Conservation (phyloP, 2,329 filamentous ascomycete genomes). For the Diaporthe citrichinensis region DNA sequence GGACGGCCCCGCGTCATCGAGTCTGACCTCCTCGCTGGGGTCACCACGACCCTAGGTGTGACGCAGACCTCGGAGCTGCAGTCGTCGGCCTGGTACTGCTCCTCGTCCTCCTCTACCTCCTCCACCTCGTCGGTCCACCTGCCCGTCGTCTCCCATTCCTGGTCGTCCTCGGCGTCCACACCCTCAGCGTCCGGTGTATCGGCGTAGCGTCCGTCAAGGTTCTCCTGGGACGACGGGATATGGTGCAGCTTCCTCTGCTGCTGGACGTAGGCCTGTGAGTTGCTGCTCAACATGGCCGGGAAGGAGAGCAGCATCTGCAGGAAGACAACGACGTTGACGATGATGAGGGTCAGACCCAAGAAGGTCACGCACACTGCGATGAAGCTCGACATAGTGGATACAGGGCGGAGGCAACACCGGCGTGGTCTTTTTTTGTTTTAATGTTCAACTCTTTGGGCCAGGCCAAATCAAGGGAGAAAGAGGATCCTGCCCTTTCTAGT, state of each 20-base stretch:
- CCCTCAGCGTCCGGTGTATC: background rate
- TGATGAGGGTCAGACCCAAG: slow-evolving; percentile 33
- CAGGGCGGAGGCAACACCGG: background rate
- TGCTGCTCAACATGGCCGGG: slow-evolving; percentile 41
- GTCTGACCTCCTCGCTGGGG: slow-evolving; percentile 8
- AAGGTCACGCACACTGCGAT: slow-evolving; percentile 41
- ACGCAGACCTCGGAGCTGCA: background rate
- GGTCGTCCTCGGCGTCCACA: slow-evolving; percentile 20
- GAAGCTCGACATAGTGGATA: slow-evolving; percentile 38
- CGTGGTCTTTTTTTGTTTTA: background rate
- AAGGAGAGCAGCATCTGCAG: slow-evolving; percentile 41
- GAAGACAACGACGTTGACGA: slow-evolving; percentile 39
- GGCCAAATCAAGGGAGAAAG: slow-evolving; percentile 13
- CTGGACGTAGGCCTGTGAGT: slow-evolving; percentile 40
- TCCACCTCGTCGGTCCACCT: slow-evolving; percentile 38
- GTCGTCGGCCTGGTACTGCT: slow-evolving; percentile 24
- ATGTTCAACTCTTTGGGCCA: background rate
- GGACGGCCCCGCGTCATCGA: slow-evolving; percentile 38
- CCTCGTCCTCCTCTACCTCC: background rate
- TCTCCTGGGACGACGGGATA: slow-evolving; percentile 25
- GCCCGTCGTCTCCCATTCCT: slow-evolving; percentile 33
- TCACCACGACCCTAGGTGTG: background rate
- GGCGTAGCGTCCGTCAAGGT: slow-evolving; percentile 2
- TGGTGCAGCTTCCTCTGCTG: slow-evolving; percentile 40
- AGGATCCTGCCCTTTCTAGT: slow-evolving; percentile 29